A percentile compares a stretch with the other conserved stretches of the same genome.
These are phyloP conservation scores for Umbelopsis sp. DNA, from an alignment of 371 early-diverging fungal species.

Conservation along the genomic window DNA sequence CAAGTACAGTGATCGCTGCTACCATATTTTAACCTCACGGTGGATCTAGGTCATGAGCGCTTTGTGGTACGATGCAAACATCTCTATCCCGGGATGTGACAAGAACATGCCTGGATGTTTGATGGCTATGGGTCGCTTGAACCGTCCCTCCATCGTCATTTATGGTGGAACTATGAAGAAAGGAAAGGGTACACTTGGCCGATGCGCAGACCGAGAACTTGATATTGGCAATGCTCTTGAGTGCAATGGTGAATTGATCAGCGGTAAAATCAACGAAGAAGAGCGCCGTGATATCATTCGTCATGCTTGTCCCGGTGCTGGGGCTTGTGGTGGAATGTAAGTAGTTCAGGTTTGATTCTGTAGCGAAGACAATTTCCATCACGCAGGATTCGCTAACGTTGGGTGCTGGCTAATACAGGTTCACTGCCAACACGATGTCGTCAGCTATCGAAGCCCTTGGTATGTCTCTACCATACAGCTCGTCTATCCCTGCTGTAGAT, in stretches of 20 bases:
- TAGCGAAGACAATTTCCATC: not conserved
- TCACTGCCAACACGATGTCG: constrained; percentile 97
- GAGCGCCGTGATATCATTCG: constrained; percentile 84
- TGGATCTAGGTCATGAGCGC: constrained; percentile 81
- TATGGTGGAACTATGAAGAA: constrained; percentile 87
- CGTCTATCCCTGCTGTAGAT: constrained; percentile 87
- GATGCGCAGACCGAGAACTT: constrained; percentile 57
- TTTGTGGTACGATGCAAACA: constrained; percentile 96
- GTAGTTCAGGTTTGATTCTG: not conserved
- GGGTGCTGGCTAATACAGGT: constrained; percentile 17
- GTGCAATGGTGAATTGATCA: constrained; percentile 87
- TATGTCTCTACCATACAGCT: constrained; percentile 91
- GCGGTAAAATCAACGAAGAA: constrained; percentile 86
- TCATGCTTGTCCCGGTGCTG: constrained; percentile 92
- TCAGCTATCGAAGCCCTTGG: constrained; percentile 96
- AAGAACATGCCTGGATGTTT: constrained; percentile 67
- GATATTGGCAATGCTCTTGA: constrained; percentile 96
- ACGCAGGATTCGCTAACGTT: not conserved
- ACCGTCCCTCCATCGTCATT: constrained; percentile 90
- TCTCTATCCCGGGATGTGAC: constrained; percentile 79
- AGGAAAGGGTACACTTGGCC: constrained; percentile 64
- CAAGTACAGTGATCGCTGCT: not conserved
- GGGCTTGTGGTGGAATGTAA: constrained; percentile 97
- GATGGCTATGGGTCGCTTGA: constrained; percentile 92
- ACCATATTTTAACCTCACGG: not conserved